These are phyloP conservation scores for Epichloe sp. DNA, from an alignment of 2,329 filamentous ascomycete species.

Conservation along the genomic window DNA sequence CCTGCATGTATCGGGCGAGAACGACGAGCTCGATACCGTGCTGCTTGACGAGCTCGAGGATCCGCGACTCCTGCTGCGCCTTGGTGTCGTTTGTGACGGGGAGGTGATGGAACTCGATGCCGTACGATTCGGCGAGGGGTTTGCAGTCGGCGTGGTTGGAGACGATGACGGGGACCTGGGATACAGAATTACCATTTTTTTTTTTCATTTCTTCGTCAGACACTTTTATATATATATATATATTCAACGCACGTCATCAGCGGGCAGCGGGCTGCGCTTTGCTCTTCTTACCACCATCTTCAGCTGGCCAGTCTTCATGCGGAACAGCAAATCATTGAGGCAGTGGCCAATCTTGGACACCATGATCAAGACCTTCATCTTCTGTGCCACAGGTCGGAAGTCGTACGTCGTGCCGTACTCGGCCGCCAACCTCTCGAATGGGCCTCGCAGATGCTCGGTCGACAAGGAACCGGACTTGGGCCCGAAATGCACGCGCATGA, in stretches of 20 bases:
- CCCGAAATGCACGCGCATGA: slow-evolving; percentile 79
- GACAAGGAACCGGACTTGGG: slow-evolving; percentile 34
- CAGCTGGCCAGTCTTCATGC: slow-evolving; percentile 60
- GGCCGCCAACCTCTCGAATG: slow-evolving; percentile 47
- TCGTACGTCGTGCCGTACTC: slow-evolving; percentile 59
- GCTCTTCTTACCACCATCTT: slow-evolving; percentile 40
- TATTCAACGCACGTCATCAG: not conserved
- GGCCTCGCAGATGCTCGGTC: slow-evolving; percentile 37
- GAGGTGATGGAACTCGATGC: slow-evolving; percentile 67
- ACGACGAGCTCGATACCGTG: slow-evolving; percentile 68
- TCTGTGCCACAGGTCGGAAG: slow-evolving; percentile 53
- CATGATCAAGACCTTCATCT: slow-evolving; percentile 73
- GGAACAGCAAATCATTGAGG: slow-evolving; percentile 72
- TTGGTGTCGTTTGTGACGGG: slow-evolving; percentile 72
- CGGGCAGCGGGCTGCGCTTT: no score
- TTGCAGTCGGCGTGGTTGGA: slow-evolving; percentile 71
- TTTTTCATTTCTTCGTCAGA: not conserved
- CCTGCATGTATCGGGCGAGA: slow-evolving; percentile 78
- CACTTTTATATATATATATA: no score
- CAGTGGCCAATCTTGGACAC: slow-evolving; percentile 83
- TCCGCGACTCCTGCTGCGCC: slow-evolving; percentile 54
- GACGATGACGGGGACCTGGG: slow-evolving; percentile 55
- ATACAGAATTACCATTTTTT: not conserved
- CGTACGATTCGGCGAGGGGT: slow-evolving; percentile 56
- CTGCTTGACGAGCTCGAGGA: slow-evolving; percentile 56